These are phyloP conservation scores for Cavenderia fasciculata DNA, from an alignment of 78 protist species.

Conservation along the genomic window DNA sequence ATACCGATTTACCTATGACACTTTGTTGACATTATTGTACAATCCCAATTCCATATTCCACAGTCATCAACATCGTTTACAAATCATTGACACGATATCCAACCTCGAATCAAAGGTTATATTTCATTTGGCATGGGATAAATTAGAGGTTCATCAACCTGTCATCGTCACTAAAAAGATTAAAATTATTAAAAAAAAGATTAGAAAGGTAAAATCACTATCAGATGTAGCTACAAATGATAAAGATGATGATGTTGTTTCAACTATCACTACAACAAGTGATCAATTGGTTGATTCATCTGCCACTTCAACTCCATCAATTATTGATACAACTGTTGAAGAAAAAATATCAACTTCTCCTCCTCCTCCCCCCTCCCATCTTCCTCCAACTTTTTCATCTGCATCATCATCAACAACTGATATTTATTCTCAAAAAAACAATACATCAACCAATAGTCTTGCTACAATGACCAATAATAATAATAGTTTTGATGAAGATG, in stretches of 20 bases:
- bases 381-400: neutral
- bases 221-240: neutral
- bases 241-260: neutral
- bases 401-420: neutral
- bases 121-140: neutral
- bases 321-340: neutral
- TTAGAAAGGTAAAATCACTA: constrained; percentile 10
- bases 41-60: neutral
- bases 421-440: too few relatives aligned
- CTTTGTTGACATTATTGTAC: neutral
- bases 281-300: neutral
- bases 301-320: neutral
- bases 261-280: neutral
- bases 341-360: neutral
- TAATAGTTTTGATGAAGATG: too few relatives aligned
- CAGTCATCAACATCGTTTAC: neutral
- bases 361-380: neutral
- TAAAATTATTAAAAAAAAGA: constrained; percentile 2
- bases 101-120: neutral
- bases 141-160: neutral
- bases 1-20: neutral
- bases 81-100: constrained; percentile 2
- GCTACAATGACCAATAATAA: too few relatives aligned
- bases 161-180: neutral
- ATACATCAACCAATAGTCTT: too few relatives aligned